Base-by-base conservation (phyloP, 2,329 filamentous ascomycete genomes). In the Scortechinia acanthostroma region DNA sequence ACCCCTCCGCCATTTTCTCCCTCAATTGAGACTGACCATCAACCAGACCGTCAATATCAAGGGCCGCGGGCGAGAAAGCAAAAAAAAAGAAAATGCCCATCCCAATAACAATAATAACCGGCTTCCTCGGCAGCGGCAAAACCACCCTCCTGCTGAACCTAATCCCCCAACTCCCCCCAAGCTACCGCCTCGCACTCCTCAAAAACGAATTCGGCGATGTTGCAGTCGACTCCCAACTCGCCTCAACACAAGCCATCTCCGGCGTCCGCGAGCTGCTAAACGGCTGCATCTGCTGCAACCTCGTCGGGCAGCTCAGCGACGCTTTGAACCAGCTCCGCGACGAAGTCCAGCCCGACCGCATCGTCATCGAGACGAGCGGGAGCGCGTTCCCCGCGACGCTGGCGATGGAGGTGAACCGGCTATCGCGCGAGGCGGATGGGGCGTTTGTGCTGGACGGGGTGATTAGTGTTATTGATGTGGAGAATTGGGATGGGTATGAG, bases 121-220 rank as follows among this genome's bases (percentile, higher is more conserved):
- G 93, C 60, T 98, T 97, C 67, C 79, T 97, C 15, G 93, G 93
- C 58, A 91, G 89, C 5, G 93, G 93, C 48, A 97, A 97, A 69
- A 98, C 93, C 2, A 97, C 93, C 2, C 76, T 98, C 47, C 90
- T 98, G 51, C 83, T 98, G 50, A 93, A 93, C 65, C 85, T 98
- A 13, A 77, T 97, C 52, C 90, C 91, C 0, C 93, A 98, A 69
- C 83, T 98, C 14, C 67, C 10, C 25, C 25, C 25, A n/a, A 52
- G 60, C 51, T 97, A 98, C 78, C 86, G 85, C 47, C 86, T 98
- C 51, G 93, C 91, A 2, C 82, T 98, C 15, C 78, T 98, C 46
- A 98, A 98, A 64, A 98, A 98, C 66, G 93, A 98, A 68, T 97
- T 96, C 63, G 93, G 93, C 59, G 91, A 97, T 62, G 68, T 98